Conservation (phyloP, 2,329 filamentous ascomycete species). For the Xylariales sp. region DNA sequence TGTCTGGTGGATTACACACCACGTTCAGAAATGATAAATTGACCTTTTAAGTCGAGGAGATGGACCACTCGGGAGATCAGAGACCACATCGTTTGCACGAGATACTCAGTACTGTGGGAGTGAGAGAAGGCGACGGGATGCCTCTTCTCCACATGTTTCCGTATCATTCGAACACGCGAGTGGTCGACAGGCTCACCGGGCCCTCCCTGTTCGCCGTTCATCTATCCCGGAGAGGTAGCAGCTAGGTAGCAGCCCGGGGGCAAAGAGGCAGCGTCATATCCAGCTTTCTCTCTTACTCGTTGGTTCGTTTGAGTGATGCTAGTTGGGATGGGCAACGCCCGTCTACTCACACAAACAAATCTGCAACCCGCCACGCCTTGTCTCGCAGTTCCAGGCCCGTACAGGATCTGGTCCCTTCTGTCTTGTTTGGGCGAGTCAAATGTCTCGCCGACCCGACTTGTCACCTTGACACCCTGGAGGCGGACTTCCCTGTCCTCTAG, state of each 20-base stretch:
- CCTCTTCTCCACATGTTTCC: constrained; percentile 35
- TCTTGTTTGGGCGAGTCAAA: constrained; percentile 35
- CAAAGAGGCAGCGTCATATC: constrained; percentile 26
- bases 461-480: constrained; percentile 34
- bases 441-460: constrained; percentile 38
- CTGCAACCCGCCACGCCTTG: constrained; percentile 37
- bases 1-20: constrained; percentile 41
- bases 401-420: constrained; percentile 32
- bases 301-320: constrained; percentile 17
- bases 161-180: constrained; percentile 28
- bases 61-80: constrained; percentile 22
- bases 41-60: constrained; percentile 20
- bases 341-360: constrained; percentile 17
- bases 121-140: constrained; percentile 28
- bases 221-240: constrained; percentile 14
- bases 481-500: constrained; percentile 31
- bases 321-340: constrained; percentile 21
- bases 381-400: constrained; percentile 32
- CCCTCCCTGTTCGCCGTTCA: constrained; percentile 34
- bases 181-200: constrained; percentile 33
- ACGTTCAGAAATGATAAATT: constrained; percentile 34
- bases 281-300: constrained; percentile 12
- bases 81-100: constrained; percentile 19
- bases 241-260: constrained; percentile 27
- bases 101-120: constrained; percentile 14